These are phyloP conservation scores for Aspergillus pseudonomiae DNA, from an alignment of 2,329 filamentous ascomycete species.

Conservation along the genomic window DNA sequence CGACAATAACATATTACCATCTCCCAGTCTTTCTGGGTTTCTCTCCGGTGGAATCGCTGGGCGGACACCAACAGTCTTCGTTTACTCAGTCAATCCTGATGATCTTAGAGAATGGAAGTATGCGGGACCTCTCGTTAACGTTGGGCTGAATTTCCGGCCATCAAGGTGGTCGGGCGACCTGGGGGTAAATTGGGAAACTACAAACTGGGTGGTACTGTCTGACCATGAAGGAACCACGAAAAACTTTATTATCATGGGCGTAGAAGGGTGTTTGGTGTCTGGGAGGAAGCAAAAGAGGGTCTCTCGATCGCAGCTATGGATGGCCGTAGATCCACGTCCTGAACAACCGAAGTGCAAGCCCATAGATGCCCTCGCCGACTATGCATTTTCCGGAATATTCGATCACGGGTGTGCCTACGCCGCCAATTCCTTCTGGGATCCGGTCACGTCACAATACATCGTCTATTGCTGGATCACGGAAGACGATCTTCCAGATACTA, in stretches of 20 bases:
- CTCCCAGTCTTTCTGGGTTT: constrained; percentile 47
- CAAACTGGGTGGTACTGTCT: constrained; percentile 49
- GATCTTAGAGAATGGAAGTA: constrained; percentile 51
- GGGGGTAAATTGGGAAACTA: constrained; percentile 57
- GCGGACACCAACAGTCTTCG: constrained; percentile 49
- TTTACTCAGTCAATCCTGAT: constrained; percentile 47
- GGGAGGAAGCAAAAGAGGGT: constrained; percentile 26
- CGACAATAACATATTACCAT: constrained; percentile 1
- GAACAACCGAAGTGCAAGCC: not conserved
- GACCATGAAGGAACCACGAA: constrained; percentile 33
- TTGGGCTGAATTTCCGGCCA: constrained; percentile 42
- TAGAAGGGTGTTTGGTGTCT: constrained; percentile 44
- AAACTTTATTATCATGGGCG: constrained; percentile 51
- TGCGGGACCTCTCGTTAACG: constrained; percentile 46
- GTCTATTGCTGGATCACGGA: constrained; percentile 57
- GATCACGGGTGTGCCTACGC: constrained; percentile 56
- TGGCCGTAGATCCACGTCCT: constrained; percentile 40
- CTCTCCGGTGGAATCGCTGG: constrained; percentile 52
- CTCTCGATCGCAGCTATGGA: constrained; percentile 48
- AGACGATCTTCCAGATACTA: constrained; percentile 50
- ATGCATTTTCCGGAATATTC: constrained; percentile 49
- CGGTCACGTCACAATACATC: constrained; percentile 43
- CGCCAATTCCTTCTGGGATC: constrained; percentile 54
- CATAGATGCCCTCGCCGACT: constrained; percentile 31
- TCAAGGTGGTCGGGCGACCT: constrained; percentile 55